Evolutionary conservation across 441 rosid species (phyloP), one percentile per base, ranked within the genome.

Genomic region (Populus hybrid): DNA sequence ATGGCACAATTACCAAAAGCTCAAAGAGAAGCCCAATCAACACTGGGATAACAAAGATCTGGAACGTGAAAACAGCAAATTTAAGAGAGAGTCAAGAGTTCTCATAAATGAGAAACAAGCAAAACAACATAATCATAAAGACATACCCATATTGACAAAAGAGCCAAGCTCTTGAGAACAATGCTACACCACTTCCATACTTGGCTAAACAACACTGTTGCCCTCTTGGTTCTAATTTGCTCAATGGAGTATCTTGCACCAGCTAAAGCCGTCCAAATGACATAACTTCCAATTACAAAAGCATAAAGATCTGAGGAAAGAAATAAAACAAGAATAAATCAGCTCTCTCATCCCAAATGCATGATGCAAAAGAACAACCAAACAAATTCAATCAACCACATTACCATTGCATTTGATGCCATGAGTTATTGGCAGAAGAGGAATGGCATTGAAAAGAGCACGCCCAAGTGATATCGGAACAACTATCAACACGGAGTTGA

Each of bases 321-420:
- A 71, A 8, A 81, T 18, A 81, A 63, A 28, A 35, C n/a, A 76
- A 74, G 21, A 76, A 63, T 8, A 63, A 21, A 67, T 81, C 59
- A 83, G 79, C 67, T 70, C 54, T 69, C 42, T 14, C 61, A 80
- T 82, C 70, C 36, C 59, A 68, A 30, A 73, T 9, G 16, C 40
- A 73, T 12, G 66, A 77, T 42, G 14, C 38, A 64, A 34, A 9
- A 32, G 20, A 36, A 57, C 3, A 20, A 61, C 9, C 42, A 64
- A 64, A 66, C 10, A 54, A 65, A 61, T 28, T 72, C 23, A 73
- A 82, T 16, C 5, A 65, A 69, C 72, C 46, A 66, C 16, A 67
- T 75, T 92, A 96, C 99, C 99, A 70, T 96, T 96, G 94, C 98
- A 94, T 82, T 94, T 93, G 86, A 96, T 87, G 80, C 98, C 99